Conservation (phyloP, 768 basidiomycete genomes). For the Serendipita sp. region DNA sequence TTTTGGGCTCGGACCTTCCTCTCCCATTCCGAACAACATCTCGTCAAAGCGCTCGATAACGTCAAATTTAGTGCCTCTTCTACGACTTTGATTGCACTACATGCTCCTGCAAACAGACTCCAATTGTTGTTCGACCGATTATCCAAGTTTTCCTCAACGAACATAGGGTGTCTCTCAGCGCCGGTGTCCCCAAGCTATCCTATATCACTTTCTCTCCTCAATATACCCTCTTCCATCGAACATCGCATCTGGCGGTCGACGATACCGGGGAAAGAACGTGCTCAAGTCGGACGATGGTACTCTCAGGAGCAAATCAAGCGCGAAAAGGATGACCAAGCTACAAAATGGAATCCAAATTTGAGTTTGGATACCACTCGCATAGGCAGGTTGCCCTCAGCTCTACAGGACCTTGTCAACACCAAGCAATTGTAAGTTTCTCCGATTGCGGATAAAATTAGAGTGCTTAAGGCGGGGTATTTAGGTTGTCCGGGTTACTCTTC, state of each 20-base stretch:
- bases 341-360: no score
- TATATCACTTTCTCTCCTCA: not conserved
- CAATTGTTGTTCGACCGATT: not conserved
- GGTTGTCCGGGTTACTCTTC: not conserved
- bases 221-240: not conserved
- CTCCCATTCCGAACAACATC: not conserved
- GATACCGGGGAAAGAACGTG: constrained; percentile 39
- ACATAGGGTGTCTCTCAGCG: not conserved
- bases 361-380: not conserved
- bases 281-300: constrained; percentile 62
- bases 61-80: not conserved
- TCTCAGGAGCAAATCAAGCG: not conserved
- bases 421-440: no score
- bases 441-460: no score
- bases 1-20: not conserved
- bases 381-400: not conserved
- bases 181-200: not conserved
- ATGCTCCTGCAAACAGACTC: not conserved
- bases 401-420: not conserved
- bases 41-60: not conserved
- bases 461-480: not conserved
- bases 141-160: not conserved
- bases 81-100: not conserved
- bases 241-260: constrained; percentile 29
- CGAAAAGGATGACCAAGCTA: not conserved